Evolutionary conservation across 2,329 filamentous ascomycete genomes (phyloP).

Genomic region (Exophiala lecanii-corni): DNA sequence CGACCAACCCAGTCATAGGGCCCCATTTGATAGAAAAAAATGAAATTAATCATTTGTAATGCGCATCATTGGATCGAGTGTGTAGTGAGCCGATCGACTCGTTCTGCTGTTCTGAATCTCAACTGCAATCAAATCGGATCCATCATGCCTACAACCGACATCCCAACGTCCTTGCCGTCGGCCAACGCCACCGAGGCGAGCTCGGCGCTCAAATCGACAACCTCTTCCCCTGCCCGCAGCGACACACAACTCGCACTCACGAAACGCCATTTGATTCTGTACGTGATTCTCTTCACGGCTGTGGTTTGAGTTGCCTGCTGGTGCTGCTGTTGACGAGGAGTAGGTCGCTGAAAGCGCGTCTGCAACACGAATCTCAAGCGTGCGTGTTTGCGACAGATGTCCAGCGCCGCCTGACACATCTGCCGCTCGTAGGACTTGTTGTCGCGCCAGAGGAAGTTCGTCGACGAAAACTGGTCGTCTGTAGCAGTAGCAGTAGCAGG

Average conservation of each 20-base stretch:
- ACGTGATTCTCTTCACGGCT: background rate
- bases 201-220: slow-evolving; percentile 4
- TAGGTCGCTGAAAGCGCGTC: background rate
- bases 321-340: too few species aligned
- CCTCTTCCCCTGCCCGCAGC: background rate
- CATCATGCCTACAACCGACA: background rate
- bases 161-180: background rate
- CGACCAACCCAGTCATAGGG: too few species aligned
- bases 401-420: slow-evolving; percentile 11
- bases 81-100: too few species aligned
- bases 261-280: slow-evolving; percentile 9
- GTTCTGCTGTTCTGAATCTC: too few species aligned
- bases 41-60: too few species aligned
- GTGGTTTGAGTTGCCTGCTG: too few species aligned
- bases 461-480: too few species aligned
- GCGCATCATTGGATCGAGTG: too few species aligned
- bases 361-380: slow-evolving; percentile 6
- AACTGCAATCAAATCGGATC: background rate
- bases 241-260: background rate
- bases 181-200: background rate
- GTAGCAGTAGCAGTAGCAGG: too few species aligned
- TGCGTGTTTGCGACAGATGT: slow-evolving; percentile 10
- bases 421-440: slow-evolving; percentile 8
- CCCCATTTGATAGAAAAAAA: too few species aligned
- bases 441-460: slow-evolving; percentile 5